These are phyloP conservation scores for Suillus tomentosus DNA, from an alignment of 768 basidiomycete genomes.

Conservation along the genomic window DNA sequence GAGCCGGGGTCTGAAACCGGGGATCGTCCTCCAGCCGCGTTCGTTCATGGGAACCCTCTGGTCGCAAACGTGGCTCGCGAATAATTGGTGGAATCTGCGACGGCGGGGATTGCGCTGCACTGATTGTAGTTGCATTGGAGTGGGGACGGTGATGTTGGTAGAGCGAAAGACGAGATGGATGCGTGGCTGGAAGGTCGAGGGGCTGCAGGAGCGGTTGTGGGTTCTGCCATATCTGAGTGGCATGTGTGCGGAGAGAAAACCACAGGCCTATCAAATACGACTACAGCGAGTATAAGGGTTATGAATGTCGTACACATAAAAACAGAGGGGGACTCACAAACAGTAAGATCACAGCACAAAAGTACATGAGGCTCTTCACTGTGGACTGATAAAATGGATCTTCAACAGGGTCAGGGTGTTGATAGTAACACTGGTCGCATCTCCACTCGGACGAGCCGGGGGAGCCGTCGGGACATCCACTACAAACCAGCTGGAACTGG, in stretches of 20 bases:
- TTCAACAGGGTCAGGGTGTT: constrained; percentile 87
- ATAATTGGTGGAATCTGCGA: constrained; percentile 14
- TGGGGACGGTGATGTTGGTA: constrained; percentile 58
- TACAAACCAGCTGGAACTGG: constrained; percentile 87
- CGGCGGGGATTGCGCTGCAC: constrained; percentile 2
- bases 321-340: constrained; percentile 60
- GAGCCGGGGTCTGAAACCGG: constrained; percentile 41
- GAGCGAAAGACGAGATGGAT: constrained; percentile 51
- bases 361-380: constrained; percentile 94
- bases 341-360: constrained; percentile 87
- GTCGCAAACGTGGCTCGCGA: constrained; percentile 36
- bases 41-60: constrained; percentile 49
- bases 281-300: constrained; percentile 40
- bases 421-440: constrained; percentile 92
- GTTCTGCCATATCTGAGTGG: constrained; percentile 99
- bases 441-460: constrained; percentile 55
- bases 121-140: constrained; percentile 32
- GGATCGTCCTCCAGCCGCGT: constrained; percentile 35
- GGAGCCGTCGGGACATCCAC: constrained; percentile 61
- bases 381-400: constrained; percentile 98
- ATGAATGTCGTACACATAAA: background rate
- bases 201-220: constrained; percentile 80
- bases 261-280: constrained; percentile 96
- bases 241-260: constrained; percentile 98
- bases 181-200: constrained; percentile 53